Conservation (phyloP, 768 basidiomycete species). For the Epithele typhae region DNA sequence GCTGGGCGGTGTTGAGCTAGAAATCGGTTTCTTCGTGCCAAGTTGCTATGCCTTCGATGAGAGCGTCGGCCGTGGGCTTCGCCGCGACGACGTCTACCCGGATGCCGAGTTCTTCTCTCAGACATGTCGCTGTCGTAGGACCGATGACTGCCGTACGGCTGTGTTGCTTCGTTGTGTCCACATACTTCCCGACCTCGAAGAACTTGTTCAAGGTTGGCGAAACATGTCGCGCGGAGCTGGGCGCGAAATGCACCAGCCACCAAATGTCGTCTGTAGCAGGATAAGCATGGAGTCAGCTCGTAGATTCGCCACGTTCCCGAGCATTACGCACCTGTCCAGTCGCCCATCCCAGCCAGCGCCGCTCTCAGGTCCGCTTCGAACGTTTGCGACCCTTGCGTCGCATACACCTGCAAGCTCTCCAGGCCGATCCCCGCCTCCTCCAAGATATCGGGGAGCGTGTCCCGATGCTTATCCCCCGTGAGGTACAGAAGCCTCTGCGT, state of each 20-base stretch:
- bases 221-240: slow-evolving; percentile 61
- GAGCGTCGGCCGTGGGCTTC: slow-evolving; percentile 52
- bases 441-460: slow-evolving; percentile 56
- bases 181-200: slow-evolving; percentile 33
- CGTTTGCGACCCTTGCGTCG: slow-evolving; percentile 51
- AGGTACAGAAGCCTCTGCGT: slow-evolving; percentile 75
- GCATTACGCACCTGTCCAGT: no score
- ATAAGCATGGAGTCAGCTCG: no score
- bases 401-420: slow-evolving; percentile 61
- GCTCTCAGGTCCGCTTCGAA: slow-evolving; percentile 42
- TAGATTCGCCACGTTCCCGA: no score
- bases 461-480: slow-evolving; percentile 84
- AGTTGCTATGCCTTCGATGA: slow-evolving; percentile 31
- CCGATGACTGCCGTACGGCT: slow-evolving; percentile 57
- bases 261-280: slow-evolving; percentile 30
- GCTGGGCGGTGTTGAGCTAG: no score
- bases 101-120: slow-evolving; percentile 42
- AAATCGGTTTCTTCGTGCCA: no score
- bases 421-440: slow-evolving; percentile 39
- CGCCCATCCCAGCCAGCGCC: not conserved
- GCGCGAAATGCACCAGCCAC: slow-evolving; percentile 79
- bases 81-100: slow-evolving; percentile 50
- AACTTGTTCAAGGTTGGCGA: slow-evolving; percentile 43
- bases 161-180: not conserved
- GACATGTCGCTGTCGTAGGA: slow-evolving; percentile 53